Conservation (phyloP, 345 rosid genomes). For the Lepidium africanum region DNA sequence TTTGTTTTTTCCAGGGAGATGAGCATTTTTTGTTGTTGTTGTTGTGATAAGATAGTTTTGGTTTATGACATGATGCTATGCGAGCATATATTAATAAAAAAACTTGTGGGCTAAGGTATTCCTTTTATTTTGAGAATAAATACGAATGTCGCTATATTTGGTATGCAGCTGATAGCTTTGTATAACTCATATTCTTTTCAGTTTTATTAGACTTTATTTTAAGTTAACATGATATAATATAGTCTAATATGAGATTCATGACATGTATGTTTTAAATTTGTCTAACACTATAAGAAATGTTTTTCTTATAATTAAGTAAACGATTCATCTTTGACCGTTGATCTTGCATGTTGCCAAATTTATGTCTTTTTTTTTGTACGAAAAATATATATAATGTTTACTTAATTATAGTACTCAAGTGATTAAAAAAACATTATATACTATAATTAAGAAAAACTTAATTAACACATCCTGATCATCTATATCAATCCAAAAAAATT, state of each 20-base stretch:
- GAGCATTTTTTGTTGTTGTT: not conserved
- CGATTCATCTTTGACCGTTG: too few species aligned
- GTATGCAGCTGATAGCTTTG: not conserved
- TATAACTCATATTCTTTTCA: not conserved
- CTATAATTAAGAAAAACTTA: too few species aligned
- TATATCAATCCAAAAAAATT: too few species aligned
- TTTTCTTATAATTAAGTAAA: too few species aligned
- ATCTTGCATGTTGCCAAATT: too few species aligned
- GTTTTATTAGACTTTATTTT: not conserved
- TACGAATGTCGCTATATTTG: not conserved
- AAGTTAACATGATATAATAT: not conserved
- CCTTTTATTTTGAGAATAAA: not conserved
- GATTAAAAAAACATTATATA: too few species aligned
- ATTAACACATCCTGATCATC: too few species aligned
- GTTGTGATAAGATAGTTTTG: not conserved
- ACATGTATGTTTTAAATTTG: too few species aligned
- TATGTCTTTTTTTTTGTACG: too few species aligned
- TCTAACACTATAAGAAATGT: too few species aligned
- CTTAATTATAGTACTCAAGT: too few species aligned
- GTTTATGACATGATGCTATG: not conserved
- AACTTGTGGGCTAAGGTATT: not conserved
- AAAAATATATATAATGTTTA: too few species aligned
- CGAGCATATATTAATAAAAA: not conserved
- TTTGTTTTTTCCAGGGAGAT: not conserved
- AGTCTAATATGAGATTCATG: not conserved